Conservation (phyloP, 2,329 filamentous ascomycete species). For the Penicillium sp. region DNA sequence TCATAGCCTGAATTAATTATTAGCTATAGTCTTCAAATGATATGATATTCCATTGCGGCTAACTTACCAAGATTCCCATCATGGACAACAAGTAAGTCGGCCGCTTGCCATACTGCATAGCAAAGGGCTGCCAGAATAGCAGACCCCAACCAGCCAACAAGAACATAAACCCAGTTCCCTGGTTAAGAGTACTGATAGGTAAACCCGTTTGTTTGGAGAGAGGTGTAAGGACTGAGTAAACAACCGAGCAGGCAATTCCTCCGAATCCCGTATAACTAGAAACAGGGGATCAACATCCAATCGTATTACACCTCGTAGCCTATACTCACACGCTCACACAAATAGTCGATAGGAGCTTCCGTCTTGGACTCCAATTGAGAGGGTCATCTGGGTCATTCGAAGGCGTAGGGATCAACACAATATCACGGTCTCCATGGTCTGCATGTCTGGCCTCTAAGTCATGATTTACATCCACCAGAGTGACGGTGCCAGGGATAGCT, state of each 20-base stretch:
- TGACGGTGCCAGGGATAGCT: slow-evolving; percentile 45
- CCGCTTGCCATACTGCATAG: slow-evolving; percentile 45
- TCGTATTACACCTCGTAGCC: background rate
- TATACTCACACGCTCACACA: slow-evolving; percentile 42
- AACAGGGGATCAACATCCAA: background rate
- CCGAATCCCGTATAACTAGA: slow-evolving; percentile 39
- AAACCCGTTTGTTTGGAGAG: slow-evolving; percentile 39
- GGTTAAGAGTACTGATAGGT: slow-evolving; percentile 34
- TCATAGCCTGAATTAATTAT: slow-evolving; percentile 20
- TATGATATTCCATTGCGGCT: background rate
- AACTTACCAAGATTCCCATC: slow-evolving; percentile 32
- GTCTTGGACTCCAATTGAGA: slow-evolving; percentile 46
- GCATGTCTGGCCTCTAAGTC: slow-evolving; percentile 33
- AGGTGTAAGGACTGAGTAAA: slow-evolving; percentile 41
- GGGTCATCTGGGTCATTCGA: slow-evolving; percentile 49
- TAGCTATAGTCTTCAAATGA: background rate
- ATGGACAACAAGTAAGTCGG: slow-evolving; percentile 36
- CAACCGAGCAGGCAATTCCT: slow-evolving; percentile 38
- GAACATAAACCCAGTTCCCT: slow-evolving; percentile 44
- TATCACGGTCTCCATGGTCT: slow-evolving; percentile 32
- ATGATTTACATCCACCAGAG: slow-evolving; percentile 43
- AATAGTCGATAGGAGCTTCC: slow-evolving; percentile 44
- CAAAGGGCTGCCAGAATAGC: slow-evolving; percentile 49
- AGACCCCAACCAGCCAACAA: slow-evolving; percentile 47
- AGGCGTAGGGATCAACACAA: slow-evolving; percentile 45